Conservation (phyloP, 768 basidiomycete genomes). For the Kwoniella botswanensis region DNA sequence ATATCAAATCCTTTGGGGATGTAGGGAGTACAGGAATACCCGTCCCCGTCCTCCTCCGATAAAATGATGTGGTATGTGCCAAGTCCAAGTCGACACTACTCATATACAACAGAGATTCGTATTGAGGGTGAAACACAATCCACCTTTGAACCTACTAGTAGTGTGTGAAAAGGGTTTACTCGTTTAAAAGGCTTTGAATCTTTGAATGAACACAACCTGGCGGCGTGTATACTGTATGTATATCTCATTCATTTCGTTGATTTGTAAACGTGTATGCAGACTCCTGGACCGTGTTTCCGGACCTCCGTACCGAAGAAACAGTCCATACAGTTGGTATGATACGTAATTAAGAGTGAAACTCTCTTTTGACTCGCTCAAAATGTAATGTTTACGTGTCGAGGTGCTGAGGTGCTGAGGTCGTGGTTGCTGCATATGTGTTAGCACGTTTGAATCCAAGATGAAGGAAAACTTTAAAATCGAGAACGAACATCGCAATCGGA, state of each 20-base stretch:
- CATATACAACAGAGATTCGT: neutral
- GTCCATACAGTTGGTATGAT: neutral
- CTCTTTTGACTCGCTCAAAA: neutral
- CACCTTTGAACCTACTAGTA: neutral
- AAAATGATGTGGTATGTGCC: too few species aligned
- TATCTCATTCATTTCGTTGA: neutral
- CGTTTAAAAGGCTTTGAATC: neutral
- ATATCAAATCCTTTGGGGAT: neutral
- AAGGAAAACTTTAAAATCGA: too few species aligned
- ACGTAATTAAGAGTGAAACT: neutral
- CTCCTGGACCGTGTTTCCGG: neutral
- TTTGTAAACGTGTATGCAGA: neutral
- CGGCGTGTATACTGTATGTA: neutral
- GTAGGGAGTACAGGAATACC: neutral
- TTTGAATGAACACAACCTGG: neutral
- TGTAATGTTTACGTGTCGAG: neutral
- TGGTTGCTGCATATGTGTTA: neutral
- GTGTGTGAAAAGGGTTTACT: conserved; percentile 1
- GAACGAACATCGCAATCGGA: neutral
- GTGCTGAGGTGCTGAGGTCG: too few species aligned
- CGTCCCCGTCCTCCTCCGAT: neutral
- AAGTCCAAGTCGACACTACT: neutral
- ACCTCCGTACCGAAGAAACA: neutral
- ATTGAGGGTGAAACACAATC: conserved; percentile 7
- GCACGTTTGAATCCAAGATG: neutral